Conservation (phyloP, 1,284 basidiomycete genomes). For the Ceratobasidium sp. region DNA sequence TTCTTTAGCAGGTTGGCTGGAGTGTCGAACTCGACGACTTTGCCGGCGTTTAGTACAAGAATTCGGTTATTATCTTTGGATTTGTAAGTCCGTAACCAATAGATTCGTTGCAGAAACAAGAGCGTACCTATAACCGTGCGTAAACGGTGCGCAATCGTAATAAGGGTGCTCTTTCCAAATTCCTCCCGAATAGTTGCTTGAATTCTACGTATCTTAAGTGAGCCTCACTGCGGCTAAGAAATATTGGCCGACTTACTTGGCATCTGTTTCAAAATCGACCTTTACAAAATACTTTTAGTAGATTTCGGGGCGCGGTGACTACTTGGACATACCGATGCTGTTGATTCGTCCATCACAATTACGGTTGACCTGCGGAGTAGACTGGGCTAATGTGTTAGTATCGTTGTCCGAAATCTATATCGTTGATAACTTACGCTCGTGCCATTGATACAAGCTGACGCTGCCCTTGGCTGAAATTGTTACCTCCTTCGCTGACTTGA, state of each 20-base stretch:
- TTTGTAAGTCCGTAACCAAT: too few species aligned
- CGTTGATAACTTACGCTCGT: constrained; percentile 46
- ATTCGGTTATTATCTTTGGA: constrained; percentile 65
- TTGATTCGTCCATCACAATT: constrained; percentile 44
- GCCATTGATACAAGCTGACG: constrained; percentile 86
- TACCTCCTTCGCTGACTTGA: constrained; percentile 82
- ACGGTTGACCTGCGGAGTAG: constrained; percentile 38
- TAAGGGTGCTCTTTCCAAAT: constrained; percentile 79
- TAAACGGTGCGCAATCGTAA: constrained; percentile 65
- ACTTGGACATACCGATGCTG: constrained; percentile 28
- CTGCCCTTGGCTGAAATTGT: constrained; percentile 89
- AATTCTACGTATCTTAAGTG: constrained; percentile 61
- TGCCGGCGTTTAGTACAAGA: constrained; percentile 50
- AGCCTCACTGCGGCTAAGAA: background rate
- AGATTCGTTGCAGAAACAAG: too few species aligned
- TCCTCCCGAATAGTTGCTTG: constrained; percentile 85
- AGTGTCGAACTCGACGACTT: constrained; percentile 58
- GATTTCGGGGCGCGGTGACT: too few species aligned
- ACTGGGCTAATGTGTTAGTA: background rate
- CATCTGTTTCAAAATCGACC: constrained; percentile 71
- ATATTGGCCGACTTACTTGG: background rate
- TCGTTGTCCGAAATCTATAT: background rate
- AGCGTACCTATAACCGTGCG: constrained; percentile 35
- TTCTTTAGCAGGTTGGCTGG: constrained; percentile 58
- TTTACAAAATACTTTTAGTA: background rate